These are phyloP conservation scores for Metschnikowia drakensbergensis DNA, from an alignment of 805 yeast species.

Conservation along the genomic window DNA sequence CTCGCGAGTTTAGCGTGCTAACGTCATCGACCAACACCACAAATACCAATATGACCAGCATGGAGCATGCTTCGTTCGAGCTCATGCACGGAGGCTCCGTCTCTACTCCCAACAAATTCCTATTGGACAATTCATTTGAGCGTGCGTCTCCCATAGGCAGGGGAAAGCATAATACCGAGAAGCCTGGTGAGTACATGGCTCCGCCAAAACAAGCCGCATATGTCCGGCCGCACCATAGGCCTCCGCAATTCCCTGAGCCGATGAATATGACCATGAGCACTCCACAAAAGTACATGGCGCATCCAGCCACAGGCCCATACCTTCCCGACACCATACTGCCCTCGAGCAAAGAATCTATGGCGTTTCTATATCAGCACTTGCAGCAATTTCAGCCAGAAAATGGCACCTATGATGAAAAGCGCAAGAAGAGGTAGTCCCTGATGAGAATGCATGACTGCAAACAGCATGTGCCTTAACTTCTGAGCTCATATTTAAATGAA, in stretches of 20 bases:
- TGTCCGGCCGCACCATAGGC: background rate
- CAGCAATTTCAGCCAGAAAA: conserved; percentile 9
- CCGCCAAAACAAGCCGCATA: conserved; percentile 22
- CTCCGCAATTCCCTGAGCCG: conserved; percentile 11
- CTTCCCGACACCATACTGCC: conserved; percentile 11
- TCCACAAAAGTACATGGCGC: conserved; percentile 29
- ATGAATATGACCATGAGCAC: conserved; percentile 40
- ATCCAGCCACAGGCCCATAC: background rate
- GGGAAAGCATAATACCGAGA: conserved; percentile 1
- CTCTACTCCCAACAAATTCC: conserved; percentile 40
- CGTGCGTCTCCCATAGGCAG: conserved; percentile 30
- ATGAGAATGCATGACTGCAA: too few relatives aligned
- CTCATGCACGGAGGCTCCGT: conserved; percentile 29
- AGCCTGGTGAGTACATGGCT: conserved; percentile 23
- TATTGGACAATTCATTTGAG: conserved; percentile 39
- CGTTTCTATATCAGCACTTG: conserved; percentile 11
- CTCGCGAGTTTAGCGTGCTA: conserved; percentile 30
- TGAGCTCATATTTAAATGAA: too few relatives aligned
- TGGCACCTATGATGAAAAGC: background rate
- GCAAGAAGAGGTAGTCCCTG: conserved; percentile 2
- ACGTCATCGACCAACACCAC: conserved; percentile 26
- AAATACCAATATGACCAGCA: conserved; percentile 30
- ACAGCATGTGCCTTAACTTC: too few relatives aligned
- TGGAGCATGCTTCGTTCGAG: conserved; percentile 41
- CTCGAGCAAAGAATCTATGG: conserved; percentile 12